Evolutionary conservation across 192 early-diverging fungal genomes (phyloP).

Genomic region (Umbelopsis sp.): DNA sequence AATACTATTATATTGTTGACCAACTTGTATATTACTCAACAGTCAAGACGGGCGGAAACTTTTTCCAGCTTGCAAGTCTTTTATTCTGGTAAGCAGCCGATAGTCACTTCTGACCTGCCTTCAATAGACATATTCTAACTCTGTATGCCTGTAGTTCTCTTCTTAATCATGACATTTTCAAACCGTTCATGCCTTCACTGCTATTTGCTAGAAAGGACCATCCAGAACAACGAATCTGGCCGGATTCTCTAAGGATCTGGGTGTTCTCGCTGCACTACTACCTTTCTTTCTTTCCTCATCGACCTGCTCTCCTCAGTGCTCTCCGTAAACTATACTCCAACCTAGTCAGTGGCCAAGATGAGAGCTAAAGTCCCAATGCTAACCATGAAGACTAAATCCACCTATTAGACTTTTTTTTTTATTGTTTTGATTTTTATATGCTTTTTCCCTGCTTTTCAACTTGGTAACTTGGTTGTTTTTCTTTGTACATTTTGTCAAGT

Average conservation of each 20-base stretch:
- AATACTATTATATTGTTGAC: conserved; percentile 75
- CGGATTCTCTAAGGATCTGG: conserved; percentile 54
- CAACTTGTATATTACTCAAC: conserved; percentile 79
- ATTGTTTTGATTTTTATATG: too few relatives aligned
- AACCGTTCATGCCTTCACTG: conserved; percentile 46
- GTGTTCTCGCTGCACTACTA: conserved; percentile 55
- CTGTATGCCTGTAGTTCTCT: conserved; percentile 38
- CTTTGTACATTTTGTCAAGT: too few relatives aligned
- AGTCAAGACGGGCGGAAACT: conserved; percentile 72
- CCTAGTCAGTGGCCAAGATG: neutral
- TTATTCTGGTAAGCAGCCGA: conserved; percentile 64
- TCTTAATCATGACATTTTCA: conserved; percentile 55
- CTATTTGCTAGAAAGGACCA: conserved; percentile 18
- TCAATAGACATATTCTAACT: neutral
- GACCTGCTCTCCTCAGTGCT: conserved; percentile 42
- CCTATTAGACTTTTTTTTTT: too few relatives aligned
- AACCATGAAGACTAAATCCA: neutral
- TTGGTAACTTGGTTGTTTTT: too few relatives aligned
- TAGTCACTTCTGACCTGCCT: neutral
- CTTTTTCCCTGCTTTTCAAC: too few relatives aligned
- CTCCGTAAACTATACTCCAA: conserved; percentile 31
- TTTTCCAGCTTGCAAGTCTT: conserved; percentile 66
- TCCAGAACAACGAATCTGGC: conserved; percentile 45
- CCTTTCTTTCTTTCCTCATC: conserved; percentile 57
- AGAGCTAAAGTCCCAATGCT: neutral